Evolutionary conservation across 208 protist genomes (phyloP), one percentile per base, ranked within the genome.

Genomic region (Cochliopodium minus): DNA sequence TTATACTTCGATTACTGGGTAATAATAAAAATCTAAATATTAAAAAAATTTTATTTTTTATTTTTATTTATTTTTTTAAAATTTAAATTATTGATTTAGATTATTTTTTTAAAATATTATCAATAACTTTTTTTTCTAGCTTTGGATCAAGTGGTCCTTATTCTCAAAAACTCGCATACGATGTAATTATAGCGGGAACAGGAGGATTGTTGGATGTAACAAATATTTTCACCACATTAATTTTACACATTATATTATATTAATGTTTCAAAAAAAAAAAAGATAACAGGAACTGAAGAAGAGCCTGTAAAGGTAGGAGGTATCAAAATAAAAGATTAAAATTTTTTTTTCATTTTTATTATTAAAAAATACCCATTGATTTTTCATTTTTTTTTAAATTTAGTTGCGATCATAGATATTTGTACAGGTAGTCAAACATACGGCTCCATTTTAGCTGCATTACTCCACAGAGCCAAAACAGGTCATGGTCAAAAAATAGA

Each of bases 1-100:
- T 13, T 66, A 66, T 43, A 38, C 32, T 20, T 67, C 60, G 15
- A 66, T 66, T 61, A 66, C 36, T 30, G 62, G 60, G 0, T 66
- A 49, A n/a, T n/a, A n/a, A n/a, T n/a, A n/a, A n/a, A n/a, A n/a
- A n/a, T n/a, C n/a, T n/a, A n/a, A n/a, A n/a, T n/a, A n/a, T n/a
- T n/a, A n/a, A n/a, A n/a, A n/a, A n/a, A n/a, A n/a, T n/a, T n/a
- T n/a, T n/a, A n/a, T n/a, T n/a, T n/a, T n/a, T n/a, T n/a, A n/a
- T n/a, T n/a, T n/a, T n/a, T n/a, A n/a, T n/a, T n/a, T n/a, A n/a
- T n/a, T n/a, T n/a, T n/a, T n/a, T n/a, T n/a, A n/a, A n/a, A n/a
- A n/a, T n/a, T n/a, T n/a, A n/a, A n/a, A n/a, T n/a, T n/a, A n/a
- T n/a, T n/a, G n/a, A n/a, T n/a, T n/a, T n/a, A n/a, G n/a, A n/a